phyloP scores from a whole-genome alignment of 129 eudicot genomes.

The Artemisia argyi region DNA sequence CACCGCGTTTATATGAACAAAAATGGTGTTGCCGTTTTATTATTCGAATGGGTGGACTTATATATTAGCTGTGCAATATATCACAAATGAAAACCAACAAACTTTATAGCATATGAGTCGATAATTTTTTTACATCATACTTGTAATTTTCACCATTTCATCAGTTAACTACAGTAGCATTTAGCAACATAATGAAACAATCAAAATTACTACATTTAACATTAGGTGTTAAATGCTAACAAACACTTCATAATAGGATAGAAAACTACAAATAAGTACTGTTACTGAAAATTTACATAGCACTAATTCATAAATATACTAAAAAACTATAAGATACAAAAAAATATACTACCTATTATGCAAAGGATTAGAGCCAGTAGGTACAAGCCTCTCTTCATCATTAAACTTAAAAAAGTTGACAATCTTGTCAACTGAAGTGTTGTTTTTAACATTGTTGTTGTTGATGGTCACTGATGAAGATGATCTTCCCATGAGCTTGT shows the following conservation, averaged over 20 bases:
- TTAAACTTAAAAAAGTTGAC: constrained; percentile 34
- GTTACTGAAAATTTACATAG: constrained; percentile 1
- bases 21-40: too few species aligned
- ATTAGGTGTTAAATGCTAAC: too few species aligned
- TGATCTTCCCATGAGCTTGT: constrained; percentile 33
- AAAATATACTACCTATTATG: constrained; percentile 31
- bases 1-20: too few species aligned
- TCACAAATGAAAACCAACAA: too few species aligned
- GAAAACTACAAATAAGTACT: background rate
- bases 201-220: background rate
- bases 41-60: too few species aligned
- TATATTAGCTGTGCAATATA: too few species aligned
- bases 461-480: constrained; percentile 2
- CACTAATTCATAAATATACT: background rate
- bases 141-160: too few species aligned
- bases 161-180: too few species aligned
- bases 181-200: too few species aligned
- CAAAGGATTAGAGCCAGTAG: constrained; percentile 44
- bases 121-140: too few species aligned
- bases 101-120: too few species aligned
- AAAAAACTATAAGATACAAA: background rate
- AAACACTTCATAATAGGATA: background rate
- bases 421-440: constrained; percentile 8
- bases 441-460: constrained; percentile 5
- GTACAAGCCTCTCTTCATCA: constrained; percentile 40